Conservation (phyloP, 148 eudicot species). For the Mesembryanthemum crystallinum region DNA sequence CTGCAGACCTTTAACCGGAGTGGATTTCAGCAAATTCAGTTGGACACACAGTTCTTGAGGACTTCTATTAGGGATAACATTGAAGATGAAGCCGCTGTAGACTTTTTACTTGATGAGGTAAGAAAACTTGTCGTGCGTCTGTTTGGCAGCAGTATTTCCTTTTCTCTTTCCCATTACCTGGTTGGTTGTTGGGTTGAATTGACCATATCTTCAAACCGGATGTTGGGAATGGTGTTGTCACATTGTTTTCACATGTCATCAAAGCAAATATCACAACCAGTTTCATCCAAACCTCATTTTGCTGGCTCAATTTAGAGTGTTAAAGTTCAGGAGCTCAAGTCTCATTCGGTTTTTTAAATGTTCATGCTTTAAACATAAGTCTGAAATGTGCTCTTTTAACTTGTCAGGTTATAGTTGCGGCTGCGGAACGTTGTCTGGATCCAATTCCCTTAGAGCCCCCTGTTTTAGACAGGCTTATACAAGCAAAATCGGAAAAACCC, state of each 20-base stretch:
- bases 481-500: slow-evolving; percentile 74
- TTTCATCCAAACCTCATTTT: neutral
- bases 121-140: neutral
- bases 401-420: slow-evolving; percentile 73
- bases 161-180: neutral
- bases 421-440: slow-evolving; percentile 89
- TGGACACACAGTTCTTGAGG: slow-evolving; percentile 87
- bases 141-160: neutral
- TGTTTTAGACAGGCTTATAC: slow-evolving; percentile 79
- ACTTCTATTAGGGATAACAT: slow-evolving; percentile 54
- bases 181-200: neutral
- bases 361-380: neutral
- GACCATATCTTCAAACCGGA: neutral
- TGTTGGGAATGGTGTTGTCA: neutral
- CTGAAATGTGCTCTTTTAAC: slow-evolving; percentile 9
- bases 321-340: neutral
- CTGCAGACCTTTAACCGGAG: slow-evolving; percentile 93
- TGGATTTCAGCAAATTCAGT: slow-evolving; percentile 98
- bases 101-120: slow-evolving; percentile 96
- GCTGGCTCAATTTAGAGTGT: neutral
- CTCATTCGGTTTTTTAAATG: neutral
- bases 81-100: slow-evolving; percentile 91
- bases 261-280: neutral
- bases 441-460: slow-evolving; percentile 81
- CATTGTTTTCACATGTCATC: neutral